A percentile compares a stretch with the other conserved stretches of the same genome.
phyloP scores from a whole-genome alignment of 371 early-diverging fungal genomes.

The Mortierella sp. region DNA sequence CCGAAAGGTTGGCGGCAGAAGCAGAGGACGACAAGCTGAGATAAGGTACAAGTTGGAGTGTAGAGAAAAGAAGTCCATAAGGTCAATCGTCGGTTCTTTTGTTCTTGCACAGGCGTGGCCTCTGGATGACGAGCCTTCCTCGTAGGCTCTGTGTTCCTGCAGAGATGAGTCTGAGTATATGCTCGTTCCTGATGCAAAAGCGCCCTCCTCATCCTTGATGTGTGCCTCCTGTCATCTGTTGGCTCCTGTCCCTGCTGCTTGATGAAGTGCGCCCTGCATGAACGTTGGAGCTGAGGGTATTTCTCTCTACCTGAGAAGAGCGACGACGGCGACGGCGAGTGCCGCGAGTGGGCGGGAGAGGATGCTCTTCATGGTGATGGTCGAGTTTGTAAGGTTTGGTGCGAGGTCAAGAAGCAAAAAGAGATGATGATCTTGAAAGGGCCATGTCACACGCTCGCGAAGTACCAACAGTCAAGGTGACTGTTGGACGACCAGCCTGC shows the following conservation, averaged over 20 bases:
- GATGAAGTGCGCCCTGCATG: background rate
- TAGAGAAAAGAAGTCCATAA: background rate
- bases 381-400: background rate
- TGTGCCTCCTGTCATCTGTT: background rate
- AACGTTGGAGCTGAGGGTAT: background rate
- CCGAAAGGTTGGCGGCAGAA: constrained; percentile 33
- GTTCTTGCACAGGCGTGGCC: too few relatives aligned
- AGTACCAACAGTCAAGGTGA: too few relatives aligned
- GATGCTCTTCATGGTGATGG: constrained; percentile 21
- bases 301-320: constrained; percentile 34
- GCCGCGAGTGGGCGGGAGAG: constrained; percentile 22
- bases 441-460: background rate
- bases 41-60: background rate
- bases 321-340: constrained; percentile 17
- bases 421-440: constrained; percentile 10
- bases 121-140: background rate
- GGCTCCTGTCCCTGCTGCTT: background rate
- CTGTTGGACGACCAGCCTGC: background rate
- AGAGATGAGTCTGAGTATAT: background rate
- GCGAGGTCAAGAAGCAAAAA: background rate
- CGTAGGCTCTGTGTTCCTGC: background rate
- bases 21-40: constrained; percentile 28
- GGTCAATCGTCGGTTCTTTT: background rate
- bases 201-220: background rate
- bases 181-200: background rate